Evolutionary conservation across 2,329 filamentous ascomycete genomes (phyloP).

Genomic region (Bretziella fagacearum): DNA sequence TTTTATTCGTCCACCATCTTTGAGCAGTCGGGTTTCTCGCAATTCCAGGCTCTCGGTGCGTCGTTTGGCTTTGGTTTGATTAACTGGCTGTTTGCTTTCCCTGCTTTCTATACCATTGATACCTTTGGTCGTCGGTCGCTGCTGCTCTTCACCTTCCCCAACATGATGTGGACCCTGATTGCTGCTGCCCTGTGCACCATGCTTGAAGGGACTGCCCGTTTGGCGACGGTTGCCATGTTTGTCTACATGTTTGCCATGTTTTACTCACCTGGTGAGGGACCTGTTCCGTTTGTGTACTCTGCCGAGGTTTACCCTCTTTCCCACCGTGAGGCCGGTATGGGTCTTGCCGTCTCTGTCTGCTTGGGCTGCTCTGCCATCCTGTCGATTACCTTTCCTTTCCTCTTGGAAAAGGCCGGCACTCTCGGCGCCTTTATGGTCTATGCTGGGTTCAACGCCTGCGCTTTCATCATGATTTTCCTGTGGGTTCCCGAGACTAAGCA

Average conservation of each 20-base stretch:
- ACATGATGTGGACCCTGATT: slow-evolving; percentile 44
- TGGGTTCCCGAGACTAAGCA: slow-evolving; percentile 44
- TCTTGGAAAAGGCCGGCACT: slow-evolving; percentile 21
- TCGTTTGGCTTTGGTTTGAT: slow-evolving; percentile 33
- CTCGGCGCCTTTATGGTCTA: slow-evolving; percentile 32
- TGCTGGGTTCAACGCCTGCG: slow-evolving; percentile 37
- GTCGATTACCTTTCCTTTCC: slow-evolving; percentile 33
- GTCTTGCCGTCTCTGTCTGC: slow-evolving; percentile 43
- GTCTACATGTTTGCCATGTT: slow-evolving; percentile 49
- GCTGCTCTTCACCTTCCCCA: slow-evolving; percentile 47
- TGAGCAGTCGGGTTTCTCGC: slow-evolving; percentile 24
- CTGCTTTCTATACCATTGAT: slow-evolving; percentile 49
- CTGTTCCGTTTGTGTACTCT: slow-evolving; percentile 41
- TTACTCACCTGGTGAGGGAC: slow-evolving; percentile 48
- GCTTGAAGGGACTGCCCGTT: slow-evolving; percentile 26
- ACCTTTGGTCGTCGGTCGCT: slow-evolving; percentile 46
- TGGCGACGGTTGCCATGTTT: slow-evolving; percentile 41
- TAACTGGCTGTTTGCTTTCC: slow-evolving; percentile 50
- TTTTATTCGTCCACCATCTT: slow-evolving; percentile 34
- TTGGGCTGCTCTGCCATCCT: slow-evolving; percentile 36
- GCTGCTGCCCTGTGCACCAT: slow-evolving; percentile 25
- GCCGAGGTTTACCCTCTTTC: slow-evolving; percentile 49
- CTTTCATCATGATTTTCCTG: slow-evolving; percentile 38
- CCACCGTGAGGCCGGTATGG: slow-evolving; percentile 48
- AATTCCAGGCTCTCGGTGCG: slow-evolving; percentile 25